Evolutionary conservation across 73 alveolate species (phyloP), one percentile per base, ranked within the genome.

Genomic region (Uronychia binucleata): DNA sequence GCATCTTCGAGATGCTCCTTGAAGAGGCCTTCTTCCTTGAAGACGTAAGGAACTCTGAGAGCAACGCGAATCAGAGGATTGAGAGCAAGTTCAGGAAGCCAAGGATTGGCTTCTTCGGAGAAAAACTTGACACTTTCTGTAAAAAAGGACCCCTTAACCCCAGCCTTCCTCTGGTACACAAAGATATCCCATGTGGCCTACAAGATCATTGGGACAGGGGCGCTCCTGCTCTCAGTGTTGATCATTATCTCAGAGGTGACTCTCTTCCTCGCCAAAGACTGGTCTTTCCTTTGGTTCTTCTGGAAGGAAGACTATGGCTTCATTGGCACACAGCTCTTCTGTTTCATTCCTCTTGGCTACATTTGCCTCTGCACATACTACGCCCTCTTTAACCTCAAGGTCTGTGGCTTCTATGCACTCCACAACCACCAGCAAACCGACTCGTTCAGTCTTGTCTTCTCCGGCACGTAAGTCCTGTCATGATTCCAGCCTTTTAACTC

Each of bases 371-470:
- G 92, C 74, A 74, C 82, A 0, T 91, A 80, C 75, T 86, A 77
- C 58, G 92, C 92, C 26, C 59, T 91, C 27, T 91, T 91, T 67
- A 81, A 82, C 58, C 32, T 91, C 8, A 91, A 91, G 58, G 32
- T 91, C 27, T 79, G 81, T 0, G 90, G 90, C 0, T 80, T 83
- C 77, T 91, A 91, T 60, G 91, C 86, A 58, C 78, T 91, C 34
- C 90, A 91, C 77, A 46, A 90, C 25, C 80, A 79, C 25, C 74
- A 87, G 74, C 59, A 87, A 78, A 91, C 96, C 1, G 96, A 91
- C 79, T 46, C 94, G 30, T 78, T 33, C 77, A 57, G 88, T 5
- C 79, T 91, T 29, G 30, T 87, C 0, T 91, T 79, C 67, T 87
- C 92, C 29, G 92, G 67, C 5, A 46, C 67, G 67, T 46, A 46